These are phyloP conservation scores for Hypocrella siamensis DNA, from an alignment of 2,329 filamentous ascomycete species.

Conservation along the genomic window DNA sequence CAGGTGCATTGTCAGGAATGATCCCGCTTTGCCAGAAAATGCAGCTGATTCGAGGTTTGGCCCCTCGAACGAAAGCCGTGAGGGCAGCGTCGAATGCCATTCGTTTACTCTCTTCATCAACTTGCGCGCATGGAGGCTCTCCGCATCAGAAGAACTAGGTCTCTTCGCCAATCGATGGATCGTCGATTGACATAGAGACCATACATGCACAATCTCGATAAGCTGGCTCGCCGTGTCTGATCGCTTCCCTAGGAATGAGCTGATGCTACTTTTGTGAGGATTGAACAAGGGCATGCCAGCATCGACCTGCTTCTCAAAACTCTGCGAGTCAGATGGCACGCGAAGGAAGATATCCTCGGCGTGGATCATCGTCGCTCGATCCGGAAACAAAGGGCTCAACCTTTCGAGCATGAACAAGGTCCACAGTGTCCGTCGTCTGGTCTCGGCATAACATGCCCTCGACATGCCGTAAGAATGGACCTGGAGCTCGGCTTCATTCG, in stretches of 20 bases:
- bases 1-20: constrained; percentile 48
- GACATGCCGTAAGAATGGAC: constrained; percentile 41
- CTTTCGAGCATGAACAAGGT: constrained; percentile 55
- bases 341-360: constrained; percentile 51
- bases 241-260: constrained; percentile 10
- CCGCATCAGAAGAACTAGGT: constrained; percentile 10
- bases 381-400: constrained; percentile 42
- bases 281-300: constrained; percentile 46
- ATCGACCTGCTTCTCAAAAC: constrained; percentile 45
- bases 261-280: constrained; percentile 18
- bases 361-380: constrained; percentile 38
- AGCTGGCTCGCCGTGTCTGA: constrained; percentile 42
- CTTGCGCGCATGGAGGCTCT: constrained; percentile 23
- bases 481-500: constrained; percentile 20
- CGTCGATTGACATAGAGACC: constrained; percentile 46
- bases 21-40: constrained; percentile 34
- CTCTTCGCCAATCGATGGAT: constrained; percentile 27
- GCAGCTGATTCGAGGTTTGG: constrained; percentile 42
- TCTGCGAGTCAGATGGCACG: constrained; percentile 44
- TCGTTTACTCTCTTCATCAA: constrained; percentile 33
- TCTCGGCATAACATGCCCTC: constrained; percentile 44
- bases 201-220: constrained; percentile 47
- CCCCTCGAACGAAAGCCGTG: constrained; percentile 34
- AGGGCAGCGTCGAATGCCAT: constrained; percentile 44
- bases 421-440: constrained; percentile 57